Evolutionary conservation across 1,139 yeast species (phyloP).

Genomic region (Geotrichum carabidarum): DNA sequence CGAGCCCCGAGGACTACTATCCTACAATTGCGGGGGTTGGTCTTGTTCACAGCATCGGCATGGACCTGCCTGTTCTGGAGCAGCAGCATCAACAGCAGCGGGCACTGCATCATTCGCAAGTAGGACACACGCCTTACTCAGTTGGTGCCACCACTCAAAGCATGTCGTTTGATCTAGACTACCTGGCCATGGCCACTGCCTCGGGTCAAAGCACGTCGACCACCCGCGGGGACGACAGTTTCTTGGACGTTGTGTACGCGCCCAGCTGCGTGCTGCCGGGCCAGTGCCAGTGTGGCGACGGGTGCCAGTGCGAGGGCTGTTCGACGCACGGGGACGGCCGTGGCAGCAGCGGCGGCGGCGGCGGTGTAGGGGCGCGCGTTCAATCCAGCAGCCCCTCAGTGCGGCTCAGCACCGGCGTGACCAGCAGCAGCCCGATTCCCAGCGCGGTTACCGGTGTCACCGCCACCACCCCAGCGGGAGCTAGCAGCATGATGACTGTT

Average conservation of each 20-base stretch:
- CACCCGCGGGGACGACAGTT: background rate
- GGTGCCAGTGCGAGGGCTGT: slow-evolving; percentile 38
- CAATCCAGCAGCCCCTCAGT: background rate
- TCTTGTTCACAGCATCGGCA: background rate
- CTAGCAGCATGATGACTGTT: no score
- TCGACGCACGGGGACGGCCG: slow-evolving; percentile 30
- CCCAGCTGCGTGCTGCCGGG: slow-evolving; percentile 40
- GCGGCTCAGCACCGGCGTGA: background rate
- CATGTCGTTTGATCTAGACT: background rate
- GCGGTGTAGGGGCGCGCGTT: background rate
- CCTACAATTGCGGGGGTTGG: slow-evolving; percentile 13
- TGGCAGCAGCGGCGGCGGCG: background rate
- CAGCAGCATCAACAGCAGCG: background rate
- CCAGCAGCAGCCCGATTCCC: background rate
- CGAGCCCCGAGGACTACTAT: slow-evolving; percentile 15
- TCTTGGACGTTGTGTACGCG: slow-evolving; percentile 32
- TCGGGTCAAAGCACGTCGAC: background rate
- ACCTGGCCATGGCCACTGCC: background rate
- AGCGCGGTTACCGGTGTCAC: no score
- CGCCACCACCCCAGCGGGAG: no score
- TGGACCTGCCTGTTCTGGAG: background rate
- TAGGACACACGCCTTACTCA: background rate
- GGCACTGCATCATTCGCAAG: background rate
- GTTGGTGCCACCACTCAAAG: background rate
- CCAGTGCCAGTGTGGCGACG: slow-evolving; percentile 39